phyloP scores from a whole-genome alignment of 2,329 filamentous ascomycete species.

The Cercospora janseana region DNA sequence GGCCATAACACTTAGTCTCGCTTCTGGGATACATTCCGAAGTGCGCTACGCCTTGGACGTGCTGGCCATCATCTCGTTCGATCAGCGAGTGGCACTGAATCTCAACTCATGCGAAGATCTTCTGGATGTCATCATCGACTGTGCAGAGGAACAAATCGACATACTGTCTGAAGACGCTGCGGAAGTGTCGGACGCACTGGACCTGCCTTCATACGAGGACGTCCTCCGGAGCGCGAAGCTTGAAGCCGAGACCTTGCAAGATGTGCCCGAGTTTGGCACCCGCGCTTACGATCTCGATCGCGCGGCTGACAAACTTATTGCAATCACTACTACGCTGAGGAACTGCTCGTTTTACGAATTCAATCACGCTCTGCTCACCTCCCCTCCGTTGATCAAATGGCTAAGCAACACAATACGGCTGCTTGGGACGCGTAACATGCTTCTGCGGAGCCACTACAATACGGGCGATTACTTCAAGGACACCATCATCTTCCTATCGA shows the following conservation, averaged over 20 bases:
- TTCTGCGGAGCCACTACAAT: slow-evolving; percentile 77
- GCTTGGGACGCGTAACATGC: slow-evolving; percentile 82
- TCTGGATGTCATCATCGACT: slow-evolving; percentile 83
- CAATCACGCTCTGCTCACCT: slow-evolving; percentile 74
- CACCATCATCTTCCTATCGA: slow-evolving; percentile 81
- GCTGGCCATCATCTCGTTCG: slow-evolving; percentile 68
- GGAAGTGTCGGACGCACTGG: slow-evolving; percentile 82
- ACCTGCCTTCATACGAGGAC: slow-evolving; percentile 83
- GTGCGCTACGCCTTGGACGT: slow-evolving; percentile 87
- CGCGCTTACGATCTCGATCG: slow-evolving; percentile 78
- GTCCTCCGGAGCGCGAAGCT: slow-evolving; percentile 72
- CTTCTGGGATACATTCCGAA: slow-evolving; percentile 85
- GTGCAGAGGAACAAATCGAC: slow-evolving; percentile 84
- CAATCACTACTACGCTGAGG: slow-evolving; percentile 85
- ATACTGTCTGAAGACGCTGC: slow-evolving; percentile 77
- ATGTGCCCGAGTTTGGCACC: slow-evolving; percentile 71
- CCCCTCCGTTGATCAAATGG: slow-evolving; percentile 76
- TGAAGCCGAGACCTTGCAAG: slow-evolving; percentile 70
- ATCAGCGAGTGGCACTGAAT: slow-evolving; percentile 62
- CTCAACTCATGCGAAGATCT: slow-evolving; percentile 80
- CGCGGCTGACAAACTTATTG: slow-evolving; percentile 81
- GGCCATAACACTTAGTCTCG: slow-evolving; percentile 82
- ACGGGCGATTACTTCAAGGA: slow-evolving; percentile 98
- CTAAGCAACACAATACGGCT: slow-evolving; percentile 80
- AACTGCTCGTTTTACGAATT: slow-evolving; percentile 84